Evolutionary conservation across 2,329 filamentous ascomycete genomes (phyloP).

Genomic region (Harringtonia aguacate): DNA sequence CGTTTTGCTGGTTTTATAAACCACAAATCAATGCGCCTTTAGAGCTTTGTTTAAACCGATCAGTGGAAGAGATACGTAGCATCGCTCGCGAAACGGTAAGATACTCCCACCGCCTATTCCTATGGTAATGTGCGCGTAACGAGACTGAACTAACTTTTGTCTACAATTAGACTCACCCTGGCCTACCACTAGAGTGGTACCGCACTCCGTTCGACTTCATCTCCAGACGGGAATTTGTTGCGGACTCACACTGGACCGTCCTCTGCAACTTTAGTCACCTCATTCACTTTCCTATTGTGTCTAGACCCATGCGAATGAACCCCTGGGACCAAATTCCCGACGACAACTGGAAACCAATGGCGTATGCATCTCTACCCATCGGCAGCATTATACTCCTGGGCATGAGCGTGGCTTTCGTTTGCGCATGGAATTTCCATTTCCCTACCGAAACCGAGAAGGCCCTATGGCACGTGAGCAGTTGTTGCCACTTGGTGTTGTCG

Average conservation of each 20-base stretch:
- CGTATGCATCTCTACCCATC: neutral
- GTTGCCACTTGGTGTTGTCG: neutral
- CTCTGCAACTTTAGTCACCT: neutral
- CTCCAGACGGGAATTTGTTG: neutral
- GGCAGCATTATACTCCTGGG: neutral
- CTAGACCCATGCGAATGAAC: neutral
- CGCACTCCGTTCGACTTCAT: neutral
- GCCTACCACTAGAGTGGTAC: neutral
- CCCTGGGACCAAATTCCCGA: neutral
- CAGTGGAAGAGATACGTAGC: neutral
- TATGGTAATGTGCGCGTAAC: neutral
- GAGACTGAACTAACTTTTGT: too few species aligned
- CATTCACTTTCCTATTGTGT: neutral
- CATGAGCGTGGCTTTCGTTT: neutral
- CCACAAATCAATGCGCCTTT: neutral
- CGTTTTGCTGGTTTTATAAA: neutral
- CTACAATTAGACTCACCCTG: neutral
- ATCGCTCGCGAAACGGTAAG: neutral
- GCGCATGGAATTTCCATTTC: neutral
- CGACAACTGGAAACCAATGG: neutral
- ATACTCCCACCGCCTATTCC: neutral
- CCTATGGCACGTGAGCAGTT: neutral
- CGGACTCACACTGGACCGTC: neutral
- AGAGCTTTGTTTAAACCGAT: neutral
- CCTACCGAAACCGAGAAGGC: neutral